A percentile compares a stretch with the other conserved stretches of the same genome.
Conservation (phyloP, 306 rosid species). For the Acacia melanoxylon region DNA sequence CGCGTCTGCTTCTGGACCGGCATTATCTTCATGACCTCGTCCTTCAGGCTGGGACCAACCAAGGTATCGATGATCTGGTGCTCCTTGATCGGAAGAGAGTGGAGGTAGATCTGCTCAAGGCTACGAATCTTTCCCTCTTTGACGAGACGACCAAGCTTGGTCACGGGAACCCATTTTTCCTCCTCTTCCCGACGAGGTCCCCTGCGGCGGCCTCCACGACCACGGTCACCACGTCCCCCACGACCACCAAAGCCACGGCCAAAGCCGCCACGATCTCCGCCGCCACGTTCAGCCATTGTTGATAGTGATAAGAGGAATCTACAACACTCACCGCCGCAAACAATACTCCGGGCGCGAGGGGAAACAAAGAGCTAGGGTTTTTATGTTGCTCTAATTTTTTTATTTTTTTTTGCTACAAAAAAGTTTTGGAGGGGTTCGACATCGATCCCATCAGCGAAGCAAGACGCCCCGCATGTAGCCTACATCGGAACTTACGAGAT, state of each 20-base stretch:
- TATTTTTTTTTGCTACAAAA: too few species aligned
- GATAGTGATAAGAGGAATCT: not conserved
- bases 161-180: conserved; percentile 16
- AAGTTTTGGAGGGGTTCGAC: too few species aligned
- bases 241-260: conserved; percentile 15
- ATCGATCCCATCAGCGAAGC: too few species aligned
- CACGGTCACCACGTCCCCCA: conserved; percentile 19
- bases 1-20: conserved; percentile 53
- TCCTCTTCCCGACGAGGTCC: conserved; percentile 8
- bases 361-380: not conserved
- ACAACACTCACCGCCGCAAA: not conserved
- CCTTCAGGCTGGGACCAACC: conserved; percentile 58
- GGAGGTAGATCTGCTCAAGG: conserved; percentile 20
- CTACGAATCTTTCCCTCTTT: not conserved
- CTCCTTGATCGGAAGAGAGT: conserved; percentile 18
- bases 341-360: not conserved
- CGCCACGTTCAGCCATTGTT: conserved; percentile 19
- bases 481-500: too few species aligned
- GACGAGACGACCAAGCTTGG: conserved; percentile 18
- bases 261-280: conserved; percentile 15
- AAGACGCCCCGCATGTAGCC: too few species aligned
- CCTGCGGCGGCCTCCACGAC: conserved; percentile 14
- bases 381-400: not conserved
- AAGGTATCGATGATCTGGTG: conserved; percentile 47
- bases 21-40: conserved; percentile 78